Base-by-base conservation (phyloP, 139 green algal genomes). In the Chlamydomonas applanata region DNA sequence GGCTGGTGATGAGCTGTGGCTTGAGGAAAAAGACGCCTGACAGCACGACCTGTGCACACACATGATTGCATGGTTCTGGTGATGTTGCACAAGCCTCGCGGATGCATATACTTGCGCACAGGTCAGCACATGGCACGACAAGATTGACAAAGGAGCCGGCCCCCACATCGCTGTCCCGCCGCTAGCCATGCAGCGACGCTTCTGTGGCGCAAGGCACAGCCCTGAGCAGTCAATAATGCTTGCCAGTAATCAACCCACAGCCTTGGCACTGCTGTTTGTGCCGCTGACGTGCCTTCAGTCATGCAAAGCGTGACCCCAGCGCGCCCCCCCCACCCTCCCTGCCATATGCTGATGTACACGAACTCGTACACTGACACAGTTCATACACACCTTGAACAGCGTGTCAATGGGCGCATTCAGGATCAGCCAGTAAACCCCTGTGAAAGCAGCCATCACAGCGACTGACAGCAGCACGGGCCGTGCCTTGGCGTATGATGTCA, bases 391-490 rank as follows among this genome's bases (percentile, higher is more conserved):
- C 72, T 77, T 77, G 72, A 71, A 62, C 29, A 77, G 33, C 1
- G 60, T 24, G n/a, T 77, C 72, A 30, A 77, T 46, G 11, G 72
- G 72, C 22, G 24, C 20, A 3, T 77, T 45, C 30, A 79, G 36
- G 32, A 79, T 68, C 22, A 59, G 4, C 19, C 36, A 79, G 49
- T 73, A 79, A 32, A 11, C 54, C 2, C 62, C 73, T 9, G 45
- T 54, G 34, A 73, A 62, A 7, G 73, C 73, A 5, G 40, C 11
- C 73, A 79, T 65, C 14, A 79, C 73, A 2, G 63, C 63, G 34
- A 79, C 73, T 3, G 62, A 66, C 45, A 79, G 22, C 17, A 73
- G 45, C 45, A 79, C 63, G 11, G 73, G 61, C 5, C 73, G 62
- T 45, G 73, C 63, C 35, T 59, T 69, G 32, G 60, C 20, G 62